phyloP scores from a whole-genome alignment of 495 filamentous ascomycete species.

The Choiromyces venosus region DNA sequence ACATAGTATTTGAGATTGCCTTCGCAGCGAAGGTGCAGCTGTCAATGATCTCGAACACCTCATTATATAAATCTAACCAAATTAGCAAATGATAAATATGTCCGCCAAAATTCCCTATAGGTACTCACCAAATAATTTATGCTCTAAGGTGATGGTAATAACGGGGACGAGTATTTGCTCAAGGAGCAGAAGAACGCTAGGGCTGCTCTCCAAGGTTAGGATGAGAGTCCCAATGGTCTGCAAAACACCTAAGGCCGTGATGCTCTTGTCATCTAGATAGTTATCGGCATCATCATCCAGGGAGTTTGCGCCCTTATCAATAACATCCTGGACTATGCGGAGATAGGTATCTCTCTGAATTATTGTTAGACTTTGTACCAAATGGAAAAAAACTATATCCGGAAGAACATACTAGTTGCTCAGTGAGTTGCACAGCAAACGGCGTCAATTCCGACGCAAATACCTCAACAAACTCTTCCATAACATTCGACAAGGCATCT shows the following conservation, averaged over 20 bases:
- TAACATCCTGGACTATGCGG: slow-evolving; percentile 81
- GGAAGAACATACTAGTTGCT: slow-evolving; percentile 58
- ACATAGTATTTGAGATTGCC: slow-evolving; percentile 91
- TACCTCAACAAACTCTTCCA: slow-evolving; percentile 98
- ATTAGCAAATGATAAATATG: slow-evolving; percentile 34
- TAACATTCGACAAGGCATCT: slow-evolving; percentile 49
- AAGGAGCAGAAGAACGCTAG: slow-evolving; percentile 85
- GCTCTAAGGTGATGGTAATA: slow-evolving; percentile 89
- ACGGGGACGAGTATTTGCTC: slow-evolving; percentile 96
- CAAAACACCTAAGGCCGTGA: slow-evolving; percentile 89
- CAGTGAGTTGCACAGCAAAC: slow-evolving; percentile 94
- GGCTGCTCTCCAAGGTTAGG: slow-evolving; percentile 91
- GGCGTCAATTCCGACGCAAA: slow-evolving; percentile 93
- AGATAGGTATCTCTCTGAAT: slow-evolving; percentile 78
- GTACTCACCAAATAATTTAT: slow-evolving; percentile 75
- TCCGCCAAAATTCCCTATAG: not conserved
- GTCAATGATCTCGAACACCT: slow-evolving; percentile 97
- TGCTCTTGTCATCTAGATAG: slow-evolving; percentile 96
- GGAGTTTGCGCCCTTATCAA: slow-evolving; percentile 72
- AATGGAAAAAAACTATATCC: not conserved
- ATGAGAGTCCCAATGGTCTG: slow-evolving; percentile 98
- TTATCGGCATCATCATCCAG: slow-evolving; percentile 77
- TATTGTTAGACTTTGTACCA: not conserved
- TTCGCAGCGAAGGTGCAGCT: slow-evolving; percentile 99
- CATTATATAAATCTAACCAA: slow-evolving; percentile 82